Base-by-base conservation (phyloP, 768 basidiomycete genomes). In the Tylopilus vinaceipallidus region DNA sequence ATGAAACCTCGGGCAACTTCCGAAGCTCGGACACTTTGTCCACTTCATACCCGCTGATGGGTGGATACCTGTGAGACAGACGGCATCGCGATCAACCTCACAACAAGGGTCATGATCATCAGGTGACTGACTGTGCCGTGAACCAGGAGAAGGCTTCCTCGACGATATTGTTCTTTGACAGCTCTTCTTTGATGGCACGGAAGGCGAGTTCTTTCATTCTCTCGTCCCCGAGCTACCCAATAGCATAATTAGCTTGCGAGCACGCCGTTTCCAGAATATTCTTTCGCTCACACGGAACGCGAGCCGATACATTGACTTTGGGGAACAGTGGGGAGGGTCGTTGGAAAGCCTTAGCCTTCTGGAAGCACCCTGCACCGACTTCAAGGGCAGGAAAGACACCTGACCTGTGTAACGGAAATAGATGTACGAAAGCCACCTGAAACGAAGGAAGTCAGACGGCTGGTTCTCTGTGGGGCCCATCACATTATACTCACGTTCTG, bases 291-390 rank as follows among this genome's bases (percentile, higher is more conserved):
- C 69, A 19, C 26, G 55, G 16, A 13, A 33, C 20, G 69, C 69
- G 9, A 71, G 56, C 44, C 69, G 66, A 55, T 69, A 72, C 71
- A 72, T 71, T 10, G 69, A 71, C 58, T 72, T 71, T 48, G 71
- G 69, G 16, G 69, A 71, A 22, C 69, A 71, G 17, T 40, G 1
- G 5, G 58, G 54, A 19, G 49, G 37, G 0, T 22, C 26, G 8
- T 33, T 35, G 3, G 13, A 19, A 5, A 13, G 45, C 13, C 27
- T 29, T 29, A 12, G 12, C 6, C 8, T 17, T 8, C 6, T 20
- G 27, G 53, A 16, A 23, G 48, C 6, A 16, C 20, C 35, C 12
- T 14, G 47, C 5, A 51, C 45, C 22, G 66, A 64, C 45, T 61
- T 68, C 39, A 66, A 34, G 17, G 59, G 50, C 14, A 47, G 36